These are phyloP conservation scores for Cymbidium sinense DNA, from an alignment of 106 monocot species.

Conservation along the genomic window DNA sequence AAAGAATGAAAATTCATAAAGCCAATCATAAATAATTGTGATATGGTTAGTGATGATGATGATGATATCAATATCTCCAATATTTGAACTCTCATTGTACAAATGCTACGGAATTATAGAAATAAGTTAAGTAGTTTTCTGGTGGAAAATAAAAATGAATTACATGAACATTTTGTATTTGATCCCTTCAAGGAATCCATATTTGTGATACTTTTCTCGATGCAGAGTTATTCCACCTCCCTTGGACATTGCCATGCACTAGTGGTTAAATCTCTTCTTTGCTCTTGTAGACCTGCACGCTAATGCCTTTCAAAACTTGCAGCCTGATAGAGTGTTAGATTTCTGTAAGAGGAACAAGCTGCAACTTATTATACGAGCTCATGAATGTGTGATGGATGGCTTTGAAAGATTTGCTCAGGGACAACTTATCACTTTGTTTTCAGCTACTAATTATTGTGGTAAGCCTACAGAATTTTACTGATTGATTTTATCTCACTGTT, in stretches of 20 bases:
- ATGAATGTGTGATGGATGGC: constrained; percentile 99
- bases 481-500: background rate
- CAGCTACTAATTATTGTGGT: constrained; percentile 99
- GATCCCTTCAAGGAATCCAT: background rate
- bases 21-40: too few relatives aligned
- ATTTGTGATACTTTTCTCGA: background rate
- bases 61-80: too few relatives aligned
- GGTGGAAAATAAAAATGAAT: background rate
- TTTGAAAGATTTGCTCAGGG: constrained; percentile 99
- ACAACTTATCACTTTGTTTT: constrained; percentile 91
- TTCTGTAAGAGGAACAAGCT: constrained; percentile 92
- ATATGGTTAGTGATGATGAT: too few relatives aligned
- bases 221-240: background rate
- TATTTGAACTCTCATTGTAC: too few relatives aligned
- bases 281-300: background rate
- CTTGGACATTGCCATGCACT: background rate
- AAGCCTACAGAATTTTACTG: constrained; percentile 9
- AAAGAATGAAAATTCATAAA: too few relatives aligned
- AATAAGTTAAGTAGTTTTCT: too few relatives aligned
- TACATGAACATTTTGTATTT: background rate
- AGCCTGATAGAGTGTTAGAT: constrained; percentile 94
- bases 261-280: background rate
- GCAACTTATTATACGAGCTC: constrained; percentile 95
- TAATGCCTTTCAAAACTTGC: constrained; percentile 28
- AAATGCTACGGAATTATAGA: too few relatives aligned